Percentiles rank a stretch among this genome's conserved stretches.
These are phyloP conservation scores for Pythium monospermum DNA, from an alignment of 352 stramenopile species.

Conservation along the genomic window DNA sequence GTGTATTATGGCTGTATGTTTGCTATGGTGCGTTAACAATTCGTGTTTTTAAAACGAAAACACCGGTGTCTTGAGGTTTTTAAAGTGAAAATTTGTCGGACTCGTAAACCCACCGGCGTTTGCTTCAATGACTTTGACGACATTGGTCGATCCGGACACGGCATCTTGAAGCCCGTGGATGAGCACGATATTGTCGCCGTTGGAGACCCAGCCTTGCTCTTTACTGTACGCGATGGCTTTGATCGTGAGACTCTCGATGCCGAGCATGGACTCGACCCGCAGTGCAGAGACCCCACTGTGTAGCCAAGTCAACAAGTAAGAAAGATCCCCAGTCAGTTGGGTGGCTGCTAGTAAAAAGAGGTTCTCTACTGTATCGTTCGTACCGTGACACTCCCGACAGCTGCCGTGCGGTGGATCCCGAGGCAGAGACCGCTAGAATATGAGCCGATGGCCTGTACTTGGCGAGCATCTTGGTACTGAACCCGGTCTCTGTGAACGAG, in stretches of 20 bases:
- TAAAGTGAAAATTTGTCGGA: constrained; percentile 62
- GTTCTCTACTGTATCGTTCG: constrained; percentile 3
- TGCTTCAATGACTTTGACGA: constrained; percentile 87
- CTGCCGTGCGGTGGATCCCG: constrained; percentile 54
- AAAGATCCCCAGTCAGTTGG: too few relatives aligned
- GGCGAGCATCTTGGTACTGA: constrained; percentile 92
- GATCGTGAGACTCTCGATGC: constrained; percentile 82
- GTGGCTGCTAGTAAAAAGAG: too few relatives aligned
- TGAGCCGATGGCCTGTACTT: constrained; percentile 92
- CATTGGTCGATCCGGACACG: constrained; percentile 78
- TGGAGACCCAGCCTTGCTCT: constrained; percentile 70
- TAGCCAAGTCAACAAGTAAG: neutral
- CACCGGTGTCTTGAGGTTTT: constrained; percentile 47
- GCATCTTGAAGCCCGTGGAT: constrained; percentile 87
- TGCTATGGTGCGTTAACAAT: too few relatives aligned
- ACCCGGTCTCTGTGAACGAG: constrained; percentile 95
- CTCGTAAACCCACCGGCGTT: constrained; percentile 60
- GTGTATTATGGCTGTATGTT: too few relatives aligned
- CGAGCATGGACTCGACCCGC: constrained; percentile 71
- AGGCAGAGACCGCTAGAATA: constrained; percentile 89
- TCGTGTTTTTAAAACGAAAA: too few relatives aligned
- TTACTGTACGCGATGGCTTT: constrained; percentile 83
- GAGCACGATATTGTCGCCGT: constrained; percentile 85
- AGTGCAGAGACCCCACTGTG: constrained; percentile 60
- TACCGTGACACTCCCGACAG: constrained; percentile 78